phyloP scores from a whole-genome alignment of 305 asterid species.

The Andrographis paniculata region DNA sequence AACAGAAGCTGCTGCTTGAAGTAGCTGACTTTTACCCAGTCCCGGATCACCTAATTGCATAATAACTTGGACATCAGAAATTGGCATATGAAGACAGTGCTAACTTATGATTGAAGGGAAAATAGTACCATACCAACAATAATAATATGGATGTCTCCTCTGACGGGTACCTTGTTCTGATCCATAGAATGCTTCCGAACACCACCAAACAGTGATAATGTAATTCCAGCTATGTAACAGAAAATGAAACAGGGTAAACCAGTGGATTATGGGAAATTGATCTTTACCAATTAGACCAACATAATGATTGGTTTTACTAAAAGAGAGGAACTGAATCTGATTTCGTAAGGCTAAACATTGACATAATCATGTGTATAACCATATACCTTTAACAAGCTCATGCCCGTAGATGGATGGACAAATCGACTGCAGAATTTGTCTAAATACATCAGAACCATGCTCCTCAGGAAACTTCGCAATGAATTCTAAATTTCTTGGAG shows the following conservation, averaged over 20 bases:
- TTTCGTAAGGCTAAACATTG: conserved; percentile 15
- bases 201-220: conserved; percentile 83
- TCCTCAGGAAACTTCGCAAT: conserved; percentile 84
- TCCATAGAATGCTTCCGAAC: conserved; percentile 92
- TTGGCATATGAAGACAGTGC: conserved; percentile 16
- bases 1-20: conserved; percentile 96
- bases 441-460: conserved; percentile 73
- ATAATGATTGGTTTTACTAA: background rate
- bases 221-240: conserved; percentile 68
- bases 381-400: conserved; percentile 91
- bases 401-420: conserved; percentile 99
- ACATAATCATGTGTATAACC: conserved; percentile 4
- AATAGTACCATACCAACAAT: conserved; percentile 61
- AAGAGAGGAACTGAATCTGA: conserved; percentile 12
- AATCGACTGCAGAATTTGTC: conserved; percentile 83
- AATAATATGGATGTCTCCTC: conserved; percentile 94
- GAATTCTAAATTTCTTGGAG: conserved; percentile 83
- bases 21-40: conserved; percentile 94
- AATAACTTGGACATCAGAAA: conserved; percentile 15
- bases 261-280: too few species aligned
- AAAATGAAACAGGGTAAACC: conserved; percentile 7
- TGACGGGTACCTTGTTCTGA: conserved; percentile 94
- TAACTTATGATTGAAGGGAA: conserved; percentile 16
- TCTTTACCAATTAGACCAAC: too few species aligned
- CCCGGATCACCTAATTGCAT: conserved; percentile 85